Evolutionary conservation across 805 yeast species (phyloP).

Genomic region (Hanseniaspora nectarophila): DNA sequence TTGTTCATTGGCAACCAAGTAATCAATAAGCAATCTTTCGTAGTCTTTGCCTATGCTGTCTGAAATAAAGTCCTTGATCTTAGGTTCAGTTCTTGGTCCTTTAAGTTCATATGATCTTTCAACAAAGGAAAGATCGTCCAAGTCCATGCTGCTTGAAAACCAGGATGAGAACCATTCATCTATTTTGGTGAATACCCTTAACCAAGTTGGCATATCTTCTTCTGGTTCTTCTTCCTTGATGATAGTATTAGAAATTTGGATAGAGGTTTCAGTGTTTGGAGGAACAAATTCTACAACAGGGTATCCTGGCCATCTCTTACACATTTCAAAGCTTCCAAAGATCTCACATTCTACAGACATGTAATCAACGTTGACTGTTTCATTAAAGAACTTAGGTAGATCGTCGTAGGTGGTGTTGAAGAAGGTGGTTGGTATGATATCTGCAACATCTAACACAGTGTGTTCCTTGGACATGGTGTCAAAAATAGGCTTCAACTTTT

Average conservation of each 20-base stretch:
- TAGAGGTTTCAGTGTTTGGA: constrained; percentile 23
- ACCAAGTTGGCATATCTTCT: constrained; percentile 7
- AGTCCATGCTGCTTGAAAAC: background rate
- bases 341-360: constrained; percentile 28
- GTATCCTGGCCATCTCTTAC: constrained; percentile 36
- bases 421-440: background rate
- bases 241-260: background rate
- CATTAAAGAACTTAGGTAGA: background rate
- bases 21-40: constrained; percentile 12
- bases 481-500: constrained; percentile 43
- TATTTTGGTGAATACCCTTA: constrained; percentile 9
- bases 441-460: constrained; percentile 14
- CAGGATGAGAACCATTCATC: background rate
- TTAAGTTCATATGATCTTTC: constrained; percentile 5
- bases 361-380: constrained; percentile 20
- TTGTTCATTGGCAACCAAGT: background rate
- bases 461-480: constrained; percentile 37
- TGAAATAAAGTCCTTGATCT: background rate
- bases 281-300: constrained; percentile 53
- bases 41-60: constrained; percentile 4
- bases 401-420: background rate
- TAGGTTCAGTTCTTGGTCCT: constrained; percentile 10
- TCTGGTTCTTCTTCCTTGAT: background rate
- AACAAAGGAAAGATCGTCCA: constrained; percentile 7
- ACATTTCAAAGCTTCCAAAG: constrained; percentile 24